phyloP scores from a whole-genome alignment of 2,329 filamentous ascomycete species.

The Colletotrichum zoysiae region DNA sequence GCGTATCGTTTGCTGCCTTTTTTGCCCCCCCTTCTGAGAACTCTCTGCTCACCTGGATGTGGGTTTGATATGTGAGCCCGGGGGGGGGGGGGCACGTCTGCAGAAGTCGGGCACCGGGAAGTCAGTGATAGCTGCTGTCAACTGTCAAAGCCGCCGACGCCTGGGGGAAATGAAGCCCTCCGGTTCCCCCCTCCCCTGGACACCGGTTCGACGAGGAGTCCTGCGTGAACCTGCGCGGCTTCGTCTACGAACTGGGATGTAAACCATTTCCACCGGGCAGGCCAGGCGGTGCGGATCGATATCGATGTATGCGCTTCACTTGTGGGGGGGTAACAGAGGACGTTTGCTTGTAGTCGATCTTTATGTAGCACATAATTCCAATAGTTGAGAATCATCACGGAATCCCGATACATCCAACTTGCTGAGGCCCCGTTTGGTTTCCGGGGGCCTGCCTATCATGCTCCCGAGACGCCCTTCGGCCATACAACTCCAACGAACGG shows the following conservation, averaged over 20 bases:
- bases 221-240: neutral
- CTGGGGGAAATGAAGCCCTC: neutral
- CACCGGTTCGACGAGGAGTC: neutral
- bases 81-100: neutral
- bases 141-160: neutral
- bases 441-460: accelerated
- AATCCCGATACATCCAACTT: neutral
- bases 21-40: neutral
- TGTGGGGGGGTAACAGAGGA: neutral
- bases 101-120: neutral
- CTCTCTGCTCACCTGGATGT: neutral
- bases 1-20: neutral
- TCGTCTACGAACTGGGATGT: neutral
- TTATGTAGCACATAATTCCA: neutral
- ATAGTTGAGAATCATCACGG: neutral
- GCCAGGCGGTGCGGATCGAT: neutral
- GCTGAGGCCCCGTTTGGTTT: neutral
- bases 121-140: neutral
- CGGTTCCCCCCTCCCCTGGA: too few relatives aligned
- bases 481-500: neutral
- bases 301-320: neutral
- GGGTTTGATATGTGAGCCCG: neutral
- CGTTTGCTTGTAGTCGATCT: neutral
- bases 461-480: neutral
- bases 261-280: neutral